Evolutionary conservation across 495 filamentous ascomycete species (phyloP).

Genomic region (Tuber melanosporum): DNA sequence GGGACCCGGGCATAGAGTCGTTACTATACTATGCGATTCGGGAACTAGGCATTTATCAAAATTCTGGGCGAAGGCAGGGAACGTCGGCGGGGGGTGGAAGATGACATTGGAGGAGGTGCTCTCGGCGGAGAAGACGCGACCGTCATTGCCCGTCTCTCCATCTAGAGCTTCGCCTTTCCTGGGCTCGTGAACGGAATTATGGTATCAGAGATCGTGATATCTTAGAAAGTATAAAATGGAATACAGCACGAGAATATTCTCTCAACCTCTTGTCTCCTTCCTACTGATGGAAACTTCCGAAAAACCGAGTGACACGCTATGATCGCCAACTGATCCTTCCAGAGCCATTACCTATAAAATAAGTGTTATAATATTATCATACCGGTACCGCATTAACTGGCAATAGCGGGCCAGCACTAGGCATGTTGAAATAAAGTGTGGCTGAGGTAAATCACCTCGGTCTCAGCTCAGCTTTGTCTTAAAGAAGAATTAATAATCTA

Average conservation of each 20-base stretch:
- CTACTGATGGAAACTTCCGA: not conserved
- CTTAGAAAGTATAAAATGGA: not conserved
- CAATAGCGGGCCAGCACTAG: too few relatives aligned
- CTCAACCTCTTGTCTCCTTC: not conserved
- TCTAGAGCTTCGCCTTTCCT: not conserved
- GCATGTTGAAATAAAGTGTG: too few relatives aligned
- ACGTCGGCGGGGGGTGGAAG: slow-evolving; percentile 56
- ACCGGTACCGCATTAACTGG: too few relatives aligned
- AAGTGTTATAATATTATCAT: too few relatives aligned
- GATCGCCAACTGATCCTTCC: not conserved
- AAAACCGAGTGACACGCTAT: not conserved
- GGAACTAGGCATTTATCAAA: slow-evolving; percentile 86
- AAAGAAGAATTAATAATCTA: too few relatives aligned
- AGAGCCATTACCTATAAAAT: not conserved
- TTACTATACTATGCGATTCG: slow-evolving; percentile 87
- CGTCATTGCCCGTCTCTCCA: not conserved
- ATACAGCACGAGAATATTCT: not conserved
- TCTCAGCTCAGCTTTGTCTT: too few relatives aligned
- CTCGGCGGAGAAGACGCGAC: slow-evolving; percentile 19
- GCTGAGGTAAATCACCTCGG: too few relatives aligned
- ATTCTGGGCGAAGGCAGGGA: slow-evolving; percentile 80
- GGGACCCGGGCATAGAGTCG: slow-evolving; percentile 70
- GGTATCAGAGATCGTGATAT: not conserved
- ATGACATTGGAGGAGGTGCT: slow-evolving; percentile 40
- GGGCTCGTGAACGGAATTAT: not conserved